Percentiles rank a stretch among this genome's conserved stretches.
phyloP scores from a whole-genome alignment of 2,329 filamentous ascomycete genomes.

The Aspergillus eucalypticola region DNA sequence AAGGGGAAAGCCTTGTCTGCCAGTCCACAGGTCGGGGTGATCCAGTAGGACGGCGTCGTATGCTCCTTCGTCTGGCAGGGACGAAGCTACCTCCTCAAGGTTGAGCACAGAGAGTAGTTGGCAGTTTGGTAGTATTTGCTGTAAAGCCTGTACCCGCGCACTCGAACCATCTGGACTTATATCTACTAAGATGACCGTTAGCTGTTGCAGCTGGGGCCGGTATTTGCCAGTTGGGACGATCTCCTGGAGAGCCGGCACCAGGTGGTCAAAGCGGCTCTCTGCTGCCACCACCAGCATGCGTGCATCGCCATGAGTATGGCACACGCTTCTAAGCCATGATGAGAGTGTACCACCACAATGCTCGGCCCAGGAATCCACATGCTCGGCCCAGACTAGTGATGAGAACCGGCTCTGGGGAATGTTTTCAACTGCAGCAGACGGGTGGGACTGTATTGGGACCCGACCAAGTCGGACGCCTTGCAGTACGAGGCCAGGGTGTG shows the following conservation, averaged over 20 bases:
- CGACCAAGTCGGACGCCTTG: slow-evolving; percentile 22
- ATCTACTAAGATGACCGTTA: background rate
- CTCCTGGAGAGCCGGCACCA: background rate
- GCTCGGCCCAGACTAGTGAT: background rate
- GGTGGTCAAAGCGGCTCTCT: background rate
- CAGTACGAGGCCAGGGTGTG: slow-evolving; percentile 20
- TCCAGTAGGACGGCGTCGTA: background rate
- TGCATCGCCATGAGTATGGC: background rate
- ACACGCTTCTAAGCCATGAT: background rate
- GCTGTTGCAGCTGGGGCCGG: background rate
- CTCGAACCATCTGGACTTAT: background rate
- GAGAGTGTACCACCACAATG: too few species aligned
- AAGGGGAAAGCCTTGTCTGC: background rate
- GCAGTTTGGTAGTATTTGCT: background rate
- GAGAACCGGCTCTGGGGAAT: background rate
- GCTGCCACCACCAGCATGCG: background rate
- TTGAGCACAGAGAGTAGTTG: background rate
- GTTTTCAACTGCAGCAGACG: too few species aligned
- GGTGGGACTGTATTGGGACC: slow-evolving; percentile 8
- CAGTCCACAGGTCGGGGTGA: background rate
- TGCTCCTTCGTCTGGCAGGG: background rate
- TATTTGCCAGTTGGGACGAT: background rate
- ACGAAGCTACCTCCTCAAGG: background rate
- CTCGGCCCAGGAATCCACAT: background rate
- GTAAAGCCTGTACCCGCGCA: background rate